phyloP scores from a whole-genome alignment of 768 basidiomycete species.

The Ramaria rubella region DNA sequence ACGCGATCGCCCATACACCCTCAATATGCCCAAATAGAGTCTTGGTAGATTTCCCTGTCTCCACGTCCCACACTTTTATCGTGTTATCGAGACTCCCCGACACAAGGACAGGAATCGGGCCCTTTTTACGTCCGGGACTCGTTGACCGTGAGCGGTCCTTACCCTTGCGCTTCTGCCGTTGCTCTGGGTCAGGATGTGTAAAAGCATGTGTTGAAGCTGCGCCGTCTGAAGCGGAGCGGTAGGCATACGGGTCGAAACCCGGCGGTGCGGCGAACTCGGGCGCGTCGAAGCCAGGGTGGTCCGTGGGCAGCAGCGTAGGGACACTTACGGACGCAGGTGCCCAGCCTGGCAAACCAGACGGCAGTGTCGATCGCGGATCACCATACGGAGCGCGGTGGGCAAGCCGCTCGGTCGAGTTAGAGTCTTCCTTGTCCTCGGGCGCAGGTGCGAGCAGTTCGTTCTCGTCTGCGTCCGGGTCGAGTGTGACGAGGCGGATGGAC shows the following conservation, averaged over 20 bases:
- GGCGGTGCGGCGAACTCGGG: neutral
- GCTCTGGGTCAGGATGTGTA: neutral
- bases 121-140: slow-evolving; percentile 11
- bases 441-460: slow-evolving; percentile 21
- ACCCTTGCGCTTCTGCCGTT: neutral
- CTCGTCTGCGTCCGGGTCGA: slow-evolving; percentile 37
- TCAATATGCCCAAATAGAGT: slow-evolving; percentile 98
- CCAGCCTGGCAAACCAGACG: slow-evolving; percentile 15
- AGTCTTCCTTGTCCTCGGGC: slow-evolving; percentile 19
- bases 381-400: neutral
- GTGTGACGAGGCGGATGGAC: slow-evolving; percentile 71
- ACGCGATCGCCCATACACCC: slow-evolving; percentile 94
- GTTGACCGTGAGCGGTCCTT: neutral
- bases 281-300: slow-evolving; percentile 12
- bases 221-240: neutral
- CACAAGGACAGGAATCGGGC: slow-evolving; percentile 63
- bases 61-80: slow-evolving; percentile 93
- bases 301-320: slow-evolving; percentile 10
- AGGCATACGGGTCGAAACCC: slow-evolving; percentile 1
- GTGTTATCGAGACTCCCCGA: slow-evolving; percentile 93
- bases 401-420: slow-evolving; percentile 15
- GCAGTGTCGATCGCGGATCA: slow-evolving; percentile 11
- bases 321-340: slow-evolving; percentile 14
- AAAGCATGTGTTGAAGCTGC: slow-evolving; percentile 8
- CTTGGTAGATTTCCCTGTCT: slow-evolving; percentile 64